Conservation (phyloP, 805 yeast genomes). For the Tetrapisispora iriomotensis region DNA sequence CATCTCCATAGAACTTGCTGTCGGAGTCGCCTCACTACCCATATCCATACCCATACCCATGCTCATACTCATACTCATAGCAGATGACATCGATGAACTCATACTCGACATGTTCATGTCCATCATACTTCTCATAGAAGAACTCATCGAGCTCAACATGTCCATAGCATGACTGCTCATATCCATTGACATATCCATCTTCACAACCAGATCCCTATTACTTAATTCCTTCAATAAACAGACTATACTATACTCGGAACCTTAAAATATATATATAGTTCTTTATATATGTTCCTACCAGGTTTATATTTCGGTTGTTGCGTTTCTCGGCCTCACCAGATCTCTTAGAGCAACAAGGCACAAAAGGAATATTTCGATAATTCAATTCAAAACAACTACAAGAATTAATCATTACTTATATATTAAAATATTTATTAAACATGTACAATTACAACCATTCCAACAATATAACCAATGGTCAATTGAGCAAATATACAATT, state of each 20-base stretch:
- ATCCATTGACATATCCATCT: slow-evolving; percentile 2
- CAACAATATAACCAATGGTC: no score
- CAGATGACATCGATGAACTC: slow-evolving; percentile 5
- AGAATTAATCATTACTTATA: no score
- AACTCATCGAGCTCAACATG: slow-evolving; percentile 5
- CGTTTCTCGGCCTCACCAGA: no score
- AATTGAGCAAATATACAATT: no score
- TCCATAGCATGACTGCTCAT: slow-evolving; percentile 1
- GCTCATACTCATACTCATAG: slow-evolving; percentile 1
- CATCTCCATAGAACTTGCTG: slow-evolving; percentile 3
- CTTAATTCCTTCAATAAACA: no score
- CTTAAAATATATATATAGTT: not conserved
- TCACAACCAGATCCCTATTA: not conserved
- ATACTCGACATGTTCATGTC: slow-evolving; percentile 1
- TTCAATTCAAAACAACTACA: no score
- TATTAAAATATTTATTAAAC: no score
- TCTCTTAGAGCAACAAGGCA: no score
- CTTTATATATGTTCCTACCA: no score
- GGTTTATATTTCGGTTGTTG: no score
- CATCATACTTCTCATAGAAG: slow-evolving; percentile 4
- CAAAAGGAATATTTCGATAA: no score
- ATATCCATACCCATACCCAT: slow-evolving; percentile 1
- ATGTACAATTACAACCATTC: no score
- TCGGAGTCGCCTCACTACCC: slow-evolving; percentile 4
- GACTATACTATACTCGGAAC: not conserved